A percentile compares a stretch with the other conserved stretches of the same genome.
Conservation (phyloP, 768 basidiomycete species). For the Dendrothele bispora region DNA sequence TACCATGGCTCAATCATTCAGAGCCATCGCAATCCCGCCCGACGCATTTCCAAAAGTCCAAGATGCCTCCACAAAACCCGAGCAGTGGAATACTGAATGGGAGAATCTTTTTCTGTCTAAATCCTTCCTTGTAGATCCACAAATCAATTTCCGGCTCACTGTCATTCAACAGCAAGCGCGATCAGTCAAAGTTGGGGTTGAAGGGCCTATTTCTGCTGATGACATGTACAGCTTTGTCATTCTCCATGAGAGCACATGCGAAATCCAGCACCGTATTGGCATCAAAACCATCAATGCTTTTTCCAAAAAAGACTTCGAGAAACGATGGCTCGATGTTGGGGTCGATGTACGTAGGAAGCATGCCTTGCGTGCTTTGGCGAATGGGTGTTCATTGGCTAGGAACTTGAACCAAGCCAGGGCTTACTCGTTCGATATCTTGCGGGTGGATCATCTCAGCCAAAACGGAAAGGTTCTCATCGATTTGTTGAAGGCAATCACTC, state of each 20-base stretch:
- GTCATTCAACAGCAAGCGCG: not conserved
- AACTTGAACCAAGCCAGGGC: constrained; percentile 14
- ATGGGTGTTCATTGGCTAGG: constrained; percentile 12
- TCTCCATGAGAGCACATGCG: constrained; percentile 5
- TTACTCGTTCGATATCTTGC: constrained; percentile 11
- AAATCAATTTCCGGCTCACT: not conserved
- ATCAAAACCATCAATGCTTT: not conserved
- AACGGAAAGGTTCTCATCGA: constrained; percentile 5
- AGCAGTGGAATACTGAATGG: constrained; percentile 15
- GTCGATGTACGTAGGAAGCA: constrained; percentile 11
- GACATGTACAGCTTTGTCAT: not conserved
- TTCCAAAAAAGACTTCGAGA: constrained; percentile 2
- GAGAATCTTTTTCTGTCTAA: constrained; percentile 3
- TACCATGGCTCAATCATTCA: too few relatives aligned
- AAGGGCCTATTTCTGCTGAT: not conserved
- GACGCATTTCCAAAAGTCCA: too few relatives aligned
- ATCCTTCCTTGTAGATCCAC: not conserved
- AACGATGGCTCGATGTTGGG: constrained; percentile 6
- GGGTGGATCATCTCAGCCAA: constrained; percentile 3
- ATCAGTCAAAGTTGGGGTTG: not conserved
- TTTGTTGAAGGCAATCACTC: constrained; percentile 8
- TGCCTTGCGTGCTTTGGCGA: constrained; percentile 10
- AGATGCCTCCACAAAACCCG: too few relatives aligned
- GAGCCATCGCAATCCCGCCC: too few relatives aligned
- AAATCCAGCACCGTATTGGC: constrained; percentile 8